Base-by-base conservation (phyloP, 108 stramenopile species). In the Nitzschia sp. region DNA sequence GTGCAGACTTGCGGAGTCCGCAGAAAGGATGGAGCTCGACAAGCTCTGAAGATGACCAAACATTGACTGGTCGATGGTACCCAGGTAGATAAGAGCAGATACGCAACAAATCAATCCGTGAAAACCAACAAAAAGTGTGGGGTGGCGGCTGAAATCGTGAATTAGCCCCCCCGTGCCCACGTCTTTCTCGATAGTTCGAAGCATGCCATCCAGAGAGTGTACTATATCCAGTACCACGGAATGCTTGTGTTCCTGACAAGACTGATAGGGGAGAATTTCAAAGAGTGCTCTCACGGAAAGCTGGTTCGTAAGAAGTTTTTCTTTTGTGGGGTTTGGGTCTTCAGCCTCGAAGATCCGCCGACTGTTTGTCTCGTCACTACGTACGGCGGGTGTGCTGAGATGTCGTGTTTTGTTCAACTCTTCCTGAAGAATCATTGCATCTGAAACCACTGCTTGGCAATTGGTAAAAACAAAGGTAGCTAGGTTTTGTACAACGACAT, bases 321-420 rank as follows among this genome's bases (percentile, higher is more conserved):
- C 85, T 37, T 71, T 37, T 52, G 55, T 79, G 0, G 77, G 69
- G 48, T 86, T 86, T 17, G 73, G 70, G 24, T 82, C 83, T 72
- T 87, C 86, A 15, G 72, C 79, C 59, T 87, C 86, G 55, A 87
- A 87, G 43, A 87, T 87, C 51, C 76, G 78, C 26, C 86, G 70
- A 41, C 55, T 63, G 3, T 34, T 34, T 34, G 29, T 5, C 5
- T 34, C 29, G 50, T 77, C 74, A 10, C 50, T 42, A 8, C 73
- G 51, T 6, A 38, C 19, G 11, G 53, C 37, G 11, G 10, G 54
- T 10, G 65, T 46, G 11, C 46, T 39, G 37, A 26, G 20, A 44
- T 38, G 48, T 12, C 51, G 29, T 37, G 53, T 76, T 34, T 65
- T 41, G 20, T 37, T 19, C 6, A 69, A 48, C 50, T 78, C 73